Base-by-base conservation (phyloP, 1,139 yeast species). In the Hyphopichia buzzinii region DNA sequence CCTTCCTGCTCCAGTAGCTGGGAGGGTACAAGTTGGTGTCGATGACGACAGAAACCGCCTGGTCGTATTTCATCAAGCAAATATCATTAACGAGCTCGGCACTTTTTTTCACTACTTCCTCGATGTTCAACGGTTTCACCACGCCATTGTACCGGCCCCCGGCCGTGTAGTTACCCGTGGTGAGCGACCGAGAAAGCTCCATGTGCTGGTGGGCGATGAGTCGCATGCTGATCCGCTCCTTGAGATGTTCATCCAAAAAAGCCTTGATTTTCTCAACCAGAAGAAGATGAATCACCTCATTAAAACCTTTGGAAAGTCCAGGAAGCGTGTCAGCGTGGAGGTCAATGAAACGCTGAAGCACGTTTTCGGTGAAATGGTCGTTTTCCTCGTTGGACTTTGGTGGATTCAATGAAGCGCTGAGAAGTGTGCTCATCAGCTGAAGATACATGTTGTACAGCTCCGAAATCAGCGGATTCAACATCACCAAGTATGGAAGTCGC, bases 401-500 rank as follows among this genome's bases (percentile, higher is more conserved):
- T 10, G 59, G 62, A 35, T 55, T 58, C 29, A 58, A 47, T 14
- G 63, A 62, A 2, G 68, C 69, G 12, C 74, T 67, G 34, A 82
- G 59, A 44, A 88, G 60, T 4, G 81, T 71, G 29, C 83, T 73
- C 67, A 89, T 74, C 4, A 95, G 83, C 41, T 77, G 71, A 45
- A 86, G 64, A 59, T 90, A 90, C 33, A 82, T 62, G 48, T 79
- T 72, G 64, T 88, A 87, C 15, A 86, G 83, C 48, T 79, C 80
- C n/a, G 94, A 84, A 37, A 90, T 83, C 49, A 87, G 78, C n/a
- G 97, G 96, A 54, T 90, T 90, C 42, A 90, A 63, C 32, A 88
- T 84, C 34, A 84, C 89, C 47, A 90, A 73, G 55, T 88, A 90
- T 0, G 96, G 96, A 36, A 90, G 64, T 33, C 74, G 69, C 42